Percentiles rank a stretch among this genome's conserved stretches.
These are phyloP conservation scores for Erodium maritimum DNA, from an alignment of 345 rosid genomes.

Conservation along the genomic window DNA sequence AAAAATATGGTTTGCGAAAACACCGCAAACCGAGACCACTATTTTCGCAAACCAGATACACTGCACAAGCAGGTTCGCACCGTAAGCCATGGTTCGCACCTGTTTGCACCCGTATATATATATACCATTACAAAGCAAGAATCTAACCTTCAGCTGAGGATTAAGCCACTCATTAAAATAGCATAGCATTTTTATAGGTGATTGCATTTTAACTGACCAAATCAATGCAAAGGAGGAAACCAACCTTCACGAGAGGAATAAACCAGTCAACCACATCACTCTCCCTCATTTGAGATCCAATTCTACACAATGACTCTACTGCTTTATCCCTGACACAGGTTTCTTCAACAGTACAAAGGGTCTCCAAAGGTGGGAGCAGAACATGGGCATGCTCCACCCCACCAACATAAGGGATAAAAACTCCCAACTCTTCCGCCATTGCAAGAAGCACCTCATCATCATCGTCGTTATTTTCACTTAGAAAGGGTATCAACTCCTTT, in stretches of 20 bases:
- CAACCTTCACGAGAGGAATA: constrained; percentile 79
- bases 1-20: too few species aligned
- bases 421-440: constrained; percentile 85
- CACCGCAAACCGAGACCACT: too few species aligned
- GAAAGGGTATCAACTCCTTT: constrained; percentile 79
- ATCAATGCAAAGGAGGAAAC: constrained; percentile 4
- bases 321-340: constrained; percentile 90
- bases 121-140: too few species aligned
- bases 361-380: constrained; percentile 71
- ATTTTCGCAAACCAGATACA: too few species aligned
- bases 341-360: constrained; percentile 83
- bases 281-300: constrained; percentile 90
- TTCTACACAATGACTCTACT: constrained; percentile 70
- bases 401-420: constrained; percentile 83
- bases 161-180: too few species aligned
- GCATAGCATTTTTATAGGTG: too few species aligned
- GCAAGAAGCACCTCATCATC: constrained; percentile 99
- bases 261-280: constrained; percentile 63
- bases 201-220: too few species aligned
- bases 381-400: constrained; percentile 77
- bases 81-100: too few species aligned
- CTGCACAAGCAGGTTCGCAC: too few species aligned
- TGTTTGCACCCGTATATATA: too few species aligned
- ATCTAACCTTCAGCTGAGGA: too few species aligned
- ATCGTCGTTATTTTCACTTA: constrained; percentile 88